Evolutionary conservation across 2,329 filamentous ascomycete genomes (phyloP), one percentile per base, ranked within the genome.

Genomic region (Nigrospora oryzae): DNA sequence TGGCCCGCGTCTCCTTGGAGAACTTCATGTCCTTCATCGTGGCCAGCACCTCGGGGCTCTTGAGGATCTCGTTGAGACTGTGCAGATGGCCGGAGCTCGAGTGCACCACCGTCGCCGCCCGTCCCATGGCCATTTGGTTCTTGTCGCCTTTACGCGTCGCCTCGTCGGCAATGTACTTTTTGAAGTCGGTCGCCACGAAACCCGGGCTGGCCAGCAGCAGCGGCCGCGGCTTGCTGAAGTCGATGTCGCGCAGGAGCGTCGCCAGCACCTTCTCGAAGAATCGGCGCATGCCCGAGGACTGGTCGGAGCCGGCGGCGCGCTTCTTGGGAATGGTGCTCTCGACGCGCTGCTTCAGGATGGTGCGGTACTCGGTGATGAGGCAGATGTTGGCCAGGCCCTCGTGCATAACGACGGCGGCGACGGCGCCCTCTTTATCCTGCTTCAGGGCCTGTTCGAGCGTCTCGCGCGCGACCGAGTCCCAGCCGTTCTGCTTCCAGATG

Each of bases 331-430:
- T 74, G 23, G 74, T 65, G 51, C 76, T 74, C 63, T 89, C 83
- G 31, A 93, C 70, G 28, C 74, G 68, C 57, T 86, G 81, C 53
- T 86, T 83, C 45, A 89, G 65, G 28, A 91, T 75, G 4, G 86
- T 91, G 54, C 88, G 84, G 62, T 84, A 83, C 58, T 89, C 82
- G 3, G 85, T 90, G 45, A 93, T 85, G 17, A 90, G 73, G 63
- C 86, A 91, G 51, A 93, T 86, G 62, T 90, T 89, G 46, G 88
- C 86, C 14, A 86, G 64, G 14, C 86, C 86, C 57, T 97, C 91
- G 56, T 95, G 87, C 85, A 98, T 91, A 19, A 97, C 86, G 1
- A 97, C 84, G 0, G 93, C 91, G 45, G 89, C 88, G 15, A 95
- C 76, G 49, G 91, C 85, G 1, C 89, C 89, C 49, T 86, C 82